Evolutionary conservation across 1,139 yeast genomes (phyloP).

Genomic region (Kodamaea ohmeri): DNA sequence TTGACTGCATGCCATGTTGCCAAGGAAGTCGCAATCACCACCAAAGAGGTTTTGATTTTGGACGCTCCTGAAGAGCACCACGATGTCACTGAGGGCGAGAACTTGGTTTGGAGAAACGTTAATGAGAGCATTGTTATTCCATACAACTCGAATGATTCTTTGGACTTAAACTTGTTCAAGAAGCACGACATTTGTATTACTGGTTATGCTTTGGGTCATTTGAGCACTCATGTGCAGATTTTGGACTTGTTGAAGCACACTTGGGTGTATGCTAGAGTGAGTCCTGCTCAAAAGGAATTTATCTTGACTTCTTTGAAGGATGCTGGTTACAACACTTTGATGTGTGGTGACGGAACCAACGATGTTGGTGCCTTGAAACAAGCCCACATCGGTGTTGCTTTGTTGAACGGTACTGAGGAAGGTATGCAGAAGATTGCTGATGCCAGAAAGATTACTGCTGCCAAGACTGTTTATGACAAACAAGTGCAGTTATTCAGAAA

Average conservation of each 20-base stretch:
- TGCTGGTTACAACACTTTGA: slow-evolving; percentile 87
- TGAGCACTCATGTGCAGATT: slow-evolving; percentile 64
- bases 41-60: slow-evolving; percentile 74
- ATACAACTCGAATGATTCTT: slow-evolving; percentile 56
- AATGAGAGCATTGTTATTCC: slow-evolving; percentile 74
- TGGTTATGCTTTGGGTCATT: slow-evolving; percentile 79
- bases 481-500: slow-evolving; percentile 73
- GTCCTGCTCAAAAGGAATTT: slow-evolving; percentile 93
- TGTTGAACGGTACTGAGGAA: slow-evolving; percentile 94
- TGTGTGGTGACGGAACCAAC: slow-evolving; percentile 99
- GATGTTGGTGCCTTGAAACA: slow-evolving; percentile 99
- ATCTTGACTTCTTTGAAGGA: slow-evolving; percentile 79
- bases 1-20: slow-evolving; percentile 98
- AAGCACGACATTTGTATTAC: slow-evolving; percentile 87
- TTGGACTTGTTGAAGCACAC: slow-evolving; percentile 76
- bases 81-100: slow-evolving; percentile 48
- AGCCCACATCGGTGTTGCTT: slow-evolving; percentile 97
- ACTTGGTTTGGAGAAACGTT: slow-evolving; percentile 81
- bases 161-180: slow-evolving; percentile 59
- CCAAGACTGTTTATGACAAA: slow-evolving; percentile 72
- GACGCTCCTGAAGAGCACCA: slow-evolving; percentile 79
- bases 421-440: slow-evolving; percentile 90
- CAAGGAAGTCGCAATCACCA: slow-evolving; percentile 83
- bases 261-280: slow-evolving; percentile 98
- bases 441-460: slow-evolving; percentile 63